Base-by-base conservation (phyloP, 306 rosid species). In the Citrullus mucosospermus region DNA sequence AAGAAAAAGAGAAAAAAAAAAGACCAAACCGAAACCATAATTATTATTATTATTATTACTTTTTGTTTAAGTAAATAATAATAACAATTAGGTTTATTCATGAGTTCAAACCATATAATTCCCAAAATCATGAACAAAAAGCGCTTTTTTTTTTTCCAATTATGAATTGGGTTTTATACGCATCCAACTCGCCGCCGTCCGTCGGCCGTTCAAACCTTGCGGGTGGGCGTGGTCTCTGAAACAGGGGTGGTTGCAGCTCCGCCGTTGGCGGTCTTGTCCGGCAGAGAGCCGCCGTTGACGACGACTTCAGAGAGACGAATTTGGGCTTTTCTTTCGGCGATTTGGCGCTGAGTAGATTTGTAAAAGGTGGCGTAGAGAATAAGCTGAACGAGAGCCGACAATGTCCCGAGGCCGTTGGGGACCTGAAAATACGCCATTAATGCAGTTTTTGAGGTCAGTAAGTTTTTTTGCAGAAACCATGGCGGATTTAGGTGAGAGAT, bases 351-450 rank as follows among this genome's bases (percentile, higher is more conserved):
- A 0, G 99, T 95, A 0, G 97, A 89, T 81, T 87, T 91, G 90
- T 91, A 92, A 78, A 80, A 95, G 41, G 96, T 83, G 22, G 91
- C 99, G 53, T 92, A 95, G 11, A 95, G 87, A 77, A 86, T 41
- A 82, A 95, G 89, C 34, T 95, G 99, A 20, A 85, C 87, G 63
- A 80, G 9, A 1, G 92, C 75, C 44, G 91, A 81, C 43, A 87
- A 6, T 43, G 91, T 79, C 5, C 99, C 99, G 32, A 92, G 71
- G 61, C 90, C 97, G 84, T 95, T 95, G 9, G 99, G 99, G 80
- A 91, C 78, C 99, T 95, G 91, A 80, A 1, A 78, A 78, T 2
- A 78, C 51, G 30, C 48, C 54, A 57, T 57, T 39, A 38, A 32
- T 13, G 16, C 36, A 36, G 6, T 25, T 16, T 62, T 54, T 50